Conservation (phyloP, 192 early-diverging fungal species). For the Linnemannia exigua region DNA sequence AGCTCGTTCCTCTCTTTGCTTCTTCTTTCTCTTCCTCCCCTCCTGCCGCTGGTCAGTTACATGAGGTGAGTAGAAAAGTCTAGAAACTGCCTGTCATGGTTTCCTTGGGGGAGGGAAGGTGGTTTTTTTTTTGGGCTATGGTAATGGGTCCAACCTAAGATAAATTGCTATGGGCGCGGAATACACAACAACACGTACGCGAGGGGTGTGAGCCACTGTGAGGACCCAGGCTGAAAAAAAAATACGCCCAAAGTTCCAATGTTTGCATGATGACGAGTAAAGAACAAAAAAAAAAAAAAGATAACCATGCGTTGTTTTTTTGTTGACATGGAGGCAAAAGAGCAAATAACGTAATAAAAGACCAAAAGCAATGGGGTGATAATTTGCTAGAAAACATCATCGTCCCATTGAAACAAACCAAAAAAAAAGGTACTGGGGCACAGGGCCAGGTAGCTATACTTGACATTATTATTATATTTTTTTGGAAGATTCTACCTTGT, state of each 20-base stretch:
- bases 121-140: conserved; percentile 4
- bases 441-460: background rate
- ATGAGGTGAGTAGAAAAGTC: background rate
- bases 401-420: background rate
- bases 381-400: background rate
- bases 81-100: background rate
- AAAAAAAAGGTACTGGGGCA: background rate
- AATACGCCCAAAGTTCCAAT: background rate
- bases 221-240: conserved; percentile 3
- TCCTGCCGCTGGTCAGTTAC: background rate
- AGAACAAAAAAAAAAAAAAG: too few relatives aligned
- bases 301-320: background rate
- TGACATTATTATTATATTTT: too few relatives aligned
- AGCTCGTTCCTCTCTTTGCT: background rate
- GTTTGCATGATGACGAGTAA: background rate
- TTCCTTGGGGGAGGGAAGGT: background rate
- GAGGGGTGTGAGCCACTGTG: background rate
- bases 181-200: background rate
- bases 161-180: too few relatives aligned
- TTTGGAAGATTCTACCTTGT: background rate
- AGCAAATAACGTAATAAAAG: background rate
- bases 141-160: background rate
- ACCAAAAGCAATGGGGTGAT: too few relatives aligned
- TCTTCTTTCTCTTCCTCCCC: background rate
- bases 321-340: background rate